phyloP scores from a whole-genome alignment of 1,139 yeast species.

The Pichia sp. region DNA sequence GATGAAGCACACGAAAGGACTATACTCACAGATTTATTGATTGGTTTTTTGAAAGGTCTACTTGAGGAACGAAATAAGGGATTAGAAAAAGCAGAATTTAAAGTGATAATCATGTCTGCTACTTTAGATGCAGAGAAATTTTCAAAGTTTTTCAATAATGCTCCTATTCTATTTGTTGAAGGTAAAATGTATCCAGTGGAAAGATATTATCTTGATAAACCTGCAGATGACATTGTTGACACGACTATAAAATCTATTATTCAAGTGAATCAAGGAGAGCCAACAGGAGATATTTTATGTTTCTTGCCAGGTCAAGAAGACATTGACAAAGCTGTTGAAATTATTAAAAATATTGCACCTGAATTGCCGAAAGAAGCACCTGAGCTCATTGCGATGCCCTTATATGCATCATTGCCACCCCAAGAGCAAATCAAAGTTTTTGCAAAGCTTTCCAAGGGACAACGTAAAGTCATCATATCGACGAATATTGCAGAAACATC shows the following conservation, averaged over 20 bases:
- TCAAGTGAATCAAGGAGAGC: constrained; percentile 74
- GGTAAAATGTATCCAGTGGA: constrained; percentile 88
- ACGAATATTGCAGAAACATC: constrained; percentile 98
- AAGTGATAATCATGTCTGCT: constrained; percentile 82
- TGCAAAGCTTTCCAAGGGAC: constrained; percentile 46
- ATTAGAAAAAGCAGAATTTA: constrained; percentile 35
- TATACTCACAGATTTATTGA: constrained; percentile 75
- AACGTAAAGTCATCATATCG: constrained; percentile 79
- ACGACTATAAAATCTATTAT: constrained; percentile 65
- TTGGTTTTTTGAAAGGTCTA: constrained; percentile 78
- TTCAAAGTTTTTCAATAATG: constrained; percentile 64
- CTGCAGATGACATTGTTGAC: constrained; percentile 79
- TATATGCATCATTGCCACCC: constrained; percentile 91
- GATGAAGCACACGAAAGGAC: constrained; percentile 99
- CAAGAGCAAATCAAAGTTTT: constrained; percentile 75
- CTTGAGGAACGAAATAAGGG: constrained; percentile 38
- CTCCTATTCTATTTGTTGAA: constrained; percentile 77
- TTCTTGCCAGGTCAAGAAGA: constrained; percentile 97
- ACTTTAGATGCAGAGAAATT: constrained; percentile 91
- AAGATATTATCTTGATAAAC: constrained; percentile 50
- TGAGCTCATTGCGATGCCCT: constrained; percentile 64
- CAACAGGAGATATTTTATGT: constrained; percentile 79
- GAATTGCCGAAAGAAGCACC: constrained; percentile 73
- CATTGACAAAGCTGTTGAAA: constrained; percentile 74
- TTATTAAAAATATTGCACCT: constrained; percentile 55